Conservation (phyloP, 1,284 basidiomycete species). For the Cryptococcus hybrid region DNA sequence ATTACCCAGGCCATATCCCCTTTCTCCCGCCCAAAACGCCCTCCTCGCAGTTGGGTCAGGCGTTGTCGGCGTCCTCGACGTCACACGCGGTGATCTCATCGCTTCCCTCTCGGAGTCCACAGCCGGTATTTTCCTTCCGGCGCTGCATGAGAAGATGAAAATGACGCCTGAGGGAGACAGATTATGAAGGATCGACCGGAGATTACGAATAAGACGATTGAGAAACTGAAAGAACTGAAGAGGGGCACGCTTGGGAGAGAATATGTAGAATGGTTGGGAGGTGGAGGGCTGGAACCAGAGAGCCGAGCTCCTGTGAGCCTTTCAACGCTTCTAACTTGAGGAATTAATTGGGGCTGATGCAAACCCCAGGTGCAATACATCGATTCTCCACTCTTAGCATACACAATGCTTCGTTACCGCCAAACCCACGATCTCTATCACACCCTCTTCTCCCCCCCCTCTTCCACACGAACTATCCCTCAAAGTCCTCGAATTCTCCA, state of each 20-base stretch:
- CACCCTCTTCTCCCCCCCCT: conserved; percentile 70
- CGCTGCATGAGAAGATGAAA: conserved; percentile 76
- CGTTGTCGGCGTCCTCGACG: conserved; percentile 76
- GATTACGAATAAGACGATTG: conserved; percentile 73
- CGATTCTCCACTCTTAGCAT: conserved; percentile 86
- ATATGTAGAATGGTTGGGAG: conserved; percentile 87
- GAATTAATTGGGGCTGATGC: not conserved
- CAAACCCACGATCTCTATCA: conserved; percentile 85
- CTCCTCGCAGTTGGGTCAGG: conserved; percentile 85
- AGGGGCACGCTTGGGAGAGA: conserved; percentile 82
- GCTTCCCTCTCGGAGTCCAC: conserved; percentile 90
- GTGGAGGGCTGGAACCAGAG: conserved; percentile 91
- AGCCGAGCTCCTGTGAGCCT: conserved; percentile 77
- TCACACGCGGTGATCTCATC: conserved; percentile 86
- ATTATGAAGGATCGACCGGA: conserved; percentile 81
- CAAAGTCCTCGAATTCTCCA: conserved; percentile 93
- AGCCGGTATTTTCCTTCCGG: conserved; percentile 74
- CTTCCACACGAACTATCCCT: conserved; percentile 92
- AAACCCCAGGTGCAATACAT: conserved; percentile 80
- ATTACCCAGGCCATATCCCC: too few relatives aligned
- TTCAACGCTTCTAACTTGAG: not conserved
- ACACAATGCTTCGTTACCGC: conserved; percentile 97
- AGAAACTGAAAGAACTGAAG: conserved; percentile 64
- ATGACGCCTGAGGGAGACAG: conserved; percentile 69
- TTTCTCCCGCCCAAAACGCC: conserved; percentile 68